Evolutionary conservation across 805 yeast species (phyloP), one percentile per base, ranked within the genome.

Genomic region (Candida maesae): DNA sequence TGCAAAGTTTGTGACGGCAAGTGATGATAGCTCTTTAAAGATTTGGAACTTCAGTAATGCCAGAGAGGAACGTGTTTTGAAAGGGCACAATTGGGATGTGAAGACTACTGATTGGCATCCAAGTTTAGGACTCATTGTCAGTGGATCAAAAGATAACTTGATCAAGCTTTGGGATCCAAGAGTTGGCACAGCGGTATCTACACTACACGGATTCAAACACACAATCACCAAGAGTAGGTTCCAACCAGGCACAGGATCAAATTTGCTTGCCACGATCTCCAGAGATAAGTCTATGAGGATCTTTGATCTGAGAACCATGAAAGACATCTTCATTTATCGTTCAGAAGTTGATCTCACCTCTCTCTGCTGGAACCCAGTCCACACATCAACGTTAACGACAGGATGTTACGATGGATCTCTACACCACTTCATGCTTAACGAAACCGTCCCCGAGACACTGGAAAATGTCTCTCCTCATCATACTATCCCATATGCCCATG

Each of bases 1-100:
- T 61, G 68, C 89, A 8, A 88, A 89, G 59, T 93, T 90, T 63
- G 85, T 89, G n/a, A 85, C 95, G 1, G 85, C 95, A 50, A 84
- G 95, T 15, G 99, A 93, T 64, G 99, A 93, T 63, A 84, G 88
- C 38, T 74, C 83, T 6, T 68, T 91, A 46, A 95, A 93, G 59
- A 81, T 93, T 28, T 93, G 98, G 97, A 87, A 90, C 64, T 93
- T 93, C 65, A 83, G 86, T 57, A 86, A 84, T 56, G 93, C 93
- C 27, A 68, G 74, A 44, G 93, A 87, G 52, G 99, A 93, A 58
- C 66, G 85, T 35, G 71, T 78, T 0, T 68, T 93, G 40, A 73
- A 79, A 18, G 98, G 98, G 2, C 99, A 93, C 64, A 96, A 95
- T 60, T 93, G 99, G 99, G 99, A 93, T 64, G 97, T 93, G 17